A percentile compares a stretch with the other conserved stretches of the same genome.
Conservation (phyloP, 805 yeast species). For the Metschnikowia rubicola region DNA sequence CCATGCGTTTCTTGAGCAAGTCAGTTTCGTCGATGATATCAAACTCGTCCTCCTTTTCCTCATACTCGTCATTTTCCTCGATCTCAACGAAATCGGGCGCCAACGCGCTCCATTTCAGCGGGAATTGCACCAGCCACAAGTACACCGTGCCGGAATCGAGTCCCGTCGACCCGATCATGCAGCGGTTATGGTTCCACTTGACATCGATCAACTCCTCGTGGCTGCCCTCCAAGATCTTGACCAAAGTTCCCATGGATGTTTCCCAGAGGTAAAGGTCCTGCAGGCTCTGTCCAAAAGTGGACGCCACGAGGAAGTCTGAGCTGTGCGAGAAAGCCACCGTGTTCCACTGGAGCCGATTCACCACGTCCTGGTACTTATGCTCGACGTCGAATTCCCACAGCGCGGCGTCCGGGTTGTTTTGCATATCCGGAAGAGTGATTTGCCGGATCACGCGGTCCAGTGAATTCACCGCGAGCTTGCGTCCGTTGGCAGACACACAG, state of each 20-base stretch:
- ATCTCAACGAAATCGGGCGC: slow-evolving; percentile 96
- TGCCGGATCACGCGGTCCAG: slow-evolving; percentile 76
- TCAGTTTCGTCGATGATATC: slow-evolving; percentile 72
- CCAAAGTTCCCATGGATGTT: slow-evolving; percentile 79
- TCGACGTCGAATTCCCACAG: slow-evolving; percentile 59
- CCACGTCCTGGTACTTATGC: slow-evolving; percentile 86
- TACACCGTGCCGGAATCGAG: slow-evolving; percentile 80
- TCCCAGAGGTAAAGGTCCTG: slow-evolving; percentile 95
- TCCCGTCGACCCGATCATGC: slow-evolving; percentile 79
- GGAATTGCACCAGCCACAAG: slow-evolving; percentile 75
- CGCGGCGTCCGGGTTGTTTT: slow-evolving; percentile 27
- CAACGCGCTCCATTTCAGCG: slow-evolving; percentile 93
- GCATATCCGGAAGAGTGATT: slow-evolving; percentile 44
- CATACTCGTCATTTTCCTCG: slow-evolving; percentile 85
- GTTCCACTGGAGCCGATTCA: slow-evolving; percentile 86
- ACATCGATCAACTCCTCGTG: slow-evolving; percentile 83
- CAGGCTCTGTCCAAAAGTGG: slow-evolving; percentile 77
- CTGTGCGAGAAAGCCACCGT: slow-evolving; percentile 68
- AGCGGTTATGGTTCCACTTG: slow-evolving; percentile 77
- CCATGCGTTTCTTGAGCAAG: slow-evolving; percentile 55
- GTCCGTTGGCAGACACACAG: slow-evolving; percentile 53
- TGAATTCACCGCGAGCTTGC: slow-evolving; percentile 68
- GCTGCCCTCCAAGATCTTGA: slow-evolving; percentile 86
- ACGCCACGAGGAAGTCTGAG: slow-evolving; percentile 82
- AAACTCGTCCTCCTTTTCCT: slow-evolving; percentile 88